Base-by-base conservation (phyloP, 2,329 filamentous ascomycete genomes). In the Aspergillus fumigatiaffinis region DNA sequence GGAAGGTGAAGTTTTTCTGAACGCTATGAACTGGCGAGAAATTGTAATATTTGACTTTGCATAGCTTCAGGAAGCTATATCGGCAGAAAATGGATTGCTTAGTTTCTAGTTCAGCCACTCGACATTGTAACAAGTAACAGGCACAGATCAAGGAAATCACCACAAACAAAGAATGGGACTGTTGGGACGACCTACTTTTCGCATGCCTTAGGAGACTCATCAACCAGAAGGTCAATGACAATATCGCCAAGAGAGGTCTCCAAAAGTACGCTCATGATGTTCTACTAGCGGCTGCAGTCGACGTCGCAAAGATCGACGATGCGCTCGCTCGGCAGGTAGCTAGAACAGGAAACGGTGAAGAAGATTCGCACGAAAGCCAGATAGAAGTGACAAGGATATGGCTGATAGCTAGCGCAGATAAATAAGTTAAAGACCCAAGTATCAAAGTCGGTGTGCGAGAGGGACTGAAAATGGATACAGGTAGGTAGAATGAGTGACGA, bases 11-110 rank as follows among this genome's bases (percentile, higher is more conserved):
- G 76, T 91, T 87, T 73, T 93, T 94, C 72, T 97, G 94, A 41
- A 99, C 85, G 64, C 88, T 92, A 78, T 97, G 91, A 54, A 97
- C 80, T 26, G 93, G 94, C 5, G 92, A 87, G 75, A 95, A 97
- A 80, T 97, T 97, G 86, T 97, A 99, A 79, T 97, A 99, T 80
- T 97, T 99, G 77, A 92, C 82, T 79, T 97, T 97, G 85, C 94
- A 97, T 67, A 99, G 90, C 82, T 99, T 97, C 56, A 99, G 81
- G 75, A 99, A 97, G 82, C 91, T 95, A 75, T 62, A 72, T 69
- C 66, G 66, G 61, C 61, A 67, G 51, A 63, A 63, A 38, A 66
- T 66, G 69, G 69, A 75, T 64, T 68, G 80, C 80, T 86, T 79
- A 81, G 80, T 79, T 77, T 67, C 72, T 73, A 73, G 72, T 79